These are phyloP conservation scores for Aspergillus sp. DNA, from an alignment of 2,329 filamentous ascomycete species.

Conservation along the genomic window DNA sequence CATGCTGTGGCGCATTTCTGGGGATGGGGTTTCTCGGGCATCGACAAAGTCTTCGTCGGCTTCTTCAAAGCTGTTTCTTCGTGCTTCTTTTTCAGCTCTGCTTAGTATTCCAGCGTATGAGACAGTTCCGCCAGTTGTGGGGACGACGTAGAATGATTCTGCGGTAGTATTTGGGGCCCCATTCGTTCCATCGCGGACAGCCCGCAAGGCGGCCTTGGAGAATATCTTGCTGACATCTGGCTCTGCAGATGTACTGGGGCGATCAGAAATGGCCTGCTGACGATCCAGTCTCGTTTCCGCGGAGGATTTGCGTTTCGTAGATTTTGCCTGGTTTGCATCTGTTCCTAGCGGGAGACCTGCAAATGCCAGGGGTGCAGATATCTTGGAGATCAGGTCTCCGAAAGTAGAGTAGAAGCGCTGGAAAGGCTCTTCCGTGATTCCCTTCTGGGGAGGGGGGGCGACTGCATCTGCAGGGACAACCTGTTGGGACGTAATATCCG, in stretches of 20 bases:
- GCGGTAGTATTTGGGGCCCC: constrained; percentile 51
- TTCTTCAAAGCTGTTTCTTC: constrained; percentile 49
- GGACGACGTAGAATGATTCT: constrained; percentile 88
- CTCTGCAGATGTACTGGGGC: constrained; percentile 42
- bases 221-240: constrained; percentile 79
- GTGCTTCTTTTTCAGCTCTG: constrained; percentile 39
- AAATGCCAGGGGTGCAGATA: constrained; percentile 87
- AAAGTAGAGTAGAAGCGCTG: constrained; percentile 88
- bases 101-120: constrained; percentile 86
- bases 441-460: constrained; percentile 16
- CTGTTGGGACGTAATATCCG: constrained; percentile 29
- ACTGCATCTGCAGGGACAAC: constrained; percentile 22
- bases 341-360: constrained; percentile 73
- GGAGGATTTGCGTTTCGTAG: constrained; percentile 24
- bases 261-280: constrained; percentile 35
- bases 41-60: constrained; percentile 86
- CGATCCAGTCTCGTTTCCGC: constrained; percentile 33
- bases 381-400: constrained; percentile 75
- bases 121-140: constrained; percentile 80
- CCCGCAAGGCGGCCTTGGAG: constrained; percentile 74
- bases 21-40: constrained; percentile 61
- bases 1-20: constrained; percentile 40
- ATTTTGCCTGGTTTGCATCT: constrained; percentile 30
- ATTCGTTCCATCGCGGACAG: constrained; percentile 61
- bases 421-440: constrained; percentile 65